Evolutionary conservation across 495 filamentous ascomycete genomes (phyloP).

Genomic region (Podospora pseudoanserina): DNA sequence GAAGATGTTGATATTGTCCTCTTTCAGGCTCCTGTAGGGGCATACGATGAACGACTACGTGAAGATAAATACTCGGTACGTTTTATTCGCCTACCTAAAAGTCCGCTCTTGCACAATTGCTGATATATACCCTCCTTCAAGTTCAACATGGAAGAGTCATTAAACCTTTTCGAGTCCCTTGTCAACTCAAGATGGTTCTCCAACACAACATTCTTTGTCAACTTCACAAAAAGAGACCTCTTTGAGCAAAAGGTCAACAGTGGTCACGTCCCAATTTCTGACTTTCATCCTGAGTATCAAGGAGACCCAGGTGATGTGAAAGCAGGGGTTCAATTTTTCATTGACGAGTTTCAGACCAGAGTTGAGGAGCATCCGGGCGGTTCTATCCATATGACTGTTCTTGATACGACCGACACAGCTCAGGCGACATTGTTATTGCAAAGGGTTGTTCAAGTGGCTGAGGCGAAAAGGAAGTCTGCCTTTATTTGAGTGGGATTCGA

Average conservation of each 20-base stretch:
- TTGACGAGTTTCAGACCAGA: not conserved
- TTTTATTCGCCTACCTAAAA: not conserved
- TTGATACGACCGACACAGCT: not conserved
- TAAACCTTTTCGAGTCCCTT: not conserved
- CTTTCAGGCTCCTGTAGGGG: not conserved
- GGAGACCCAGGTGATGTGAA: constrained; percentile 1
- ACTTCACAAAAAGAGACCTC: constrained; percentile 1
- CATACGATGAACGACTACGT: not conserved
- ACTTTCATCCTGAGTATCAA: not conserved
- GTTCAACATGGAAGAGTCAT: not conserved
- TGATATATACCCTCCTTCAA: no score
- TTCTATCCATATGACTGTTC: not conserved
- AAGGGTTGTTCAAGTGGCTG: not conserved
- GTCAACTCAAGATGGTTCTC: not conserved
- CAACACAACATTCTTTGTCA: not conserved
- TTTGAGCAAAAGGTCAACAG: not conserved
- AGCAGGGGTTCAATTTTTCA: not conserved
- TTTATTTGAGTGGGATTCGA: not conserved
- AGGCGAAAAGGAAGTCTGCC: not conserved
- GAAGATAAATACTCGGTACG: not conserved
- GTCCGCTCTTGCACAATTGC: no score
- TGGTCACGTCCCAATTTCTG: not conserved
- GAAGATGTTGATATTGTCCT: constrained; percentile 1
- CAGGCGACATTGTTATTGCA: not conserved
- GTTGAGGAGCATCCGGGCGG: not conserved